Evolutionary conservation across 257 asterid species (phyloP).

Genomic region (Penstemon newberryi): DNA sequence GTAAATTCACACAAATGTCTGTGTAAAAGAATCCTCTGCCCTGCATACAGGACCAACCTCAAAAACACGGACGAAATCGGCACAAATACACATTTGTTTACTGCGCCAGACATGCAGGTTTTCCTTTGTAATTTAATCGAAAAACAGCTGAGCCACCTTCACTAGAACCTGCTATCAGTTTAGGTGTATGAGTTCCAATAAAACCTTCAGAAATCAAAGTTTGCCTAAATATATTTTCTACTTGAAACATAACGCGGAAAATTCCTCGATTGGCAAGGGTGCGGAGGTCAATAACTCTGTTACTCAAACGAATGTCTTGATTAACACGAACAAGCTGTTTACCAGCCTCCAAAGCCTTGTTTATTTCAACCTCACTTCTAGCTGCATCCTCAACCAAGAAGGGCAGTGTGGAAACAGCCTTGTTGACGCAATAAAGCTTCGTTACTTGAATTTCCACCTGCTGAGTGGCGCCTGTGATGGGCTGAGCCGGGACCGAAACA

Average conservation of each 20-base stretch:
- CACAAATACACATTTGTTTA: constrained; percentile 89
- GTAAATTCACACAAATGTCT: constrained; percentile 93
- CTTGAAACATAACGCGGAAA: constrained; percentile 68
- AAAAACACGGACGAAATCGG: constrained; percentile 81
- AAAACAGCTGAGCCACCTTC: constrained; percentile 97
- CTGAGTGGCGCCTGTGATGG: constrained; percentile 76
- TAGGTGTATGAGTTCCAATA: constrained; percentile 78
- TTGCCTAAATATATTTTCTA: constrained; percentile 70
- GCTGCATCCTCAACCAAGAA: constrained; percentile 79
- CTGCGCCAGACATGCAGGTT: constrained; percentile 88
- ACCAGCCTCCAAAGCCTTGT: constrained; percentile 70
- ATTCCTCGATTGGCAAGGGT: constrained; percentile 92
- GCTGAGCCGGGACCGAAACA: constrained; percentile 57
- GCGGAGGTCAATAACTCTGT: constrained; percentile 80
- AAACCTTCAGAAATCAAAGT: constrained; percentile 62
- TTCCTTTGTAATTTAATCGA: constrained; percentile 76
- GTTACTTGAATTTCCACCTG: constrained; percentile 91
- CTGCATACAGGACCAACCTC: constrained; percentile 89
- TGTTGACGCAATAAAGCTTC: constrained; percentile 58
- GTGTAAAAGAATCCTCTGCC: constrained; percentile 90
- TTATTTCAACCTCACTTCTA: constrained; percentile 73
- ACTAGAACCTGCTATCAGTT: constrained; percentile 82
- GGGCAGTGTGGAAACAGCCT: constrained; percentile 62
- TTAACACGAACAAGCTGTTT: constrained; percentile 82
- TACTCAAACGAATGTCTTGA: constrained; percentile 88